phyloP scores from a whole-genome alignment of 306 rosid species.

The Quercus rubra region DNA sequence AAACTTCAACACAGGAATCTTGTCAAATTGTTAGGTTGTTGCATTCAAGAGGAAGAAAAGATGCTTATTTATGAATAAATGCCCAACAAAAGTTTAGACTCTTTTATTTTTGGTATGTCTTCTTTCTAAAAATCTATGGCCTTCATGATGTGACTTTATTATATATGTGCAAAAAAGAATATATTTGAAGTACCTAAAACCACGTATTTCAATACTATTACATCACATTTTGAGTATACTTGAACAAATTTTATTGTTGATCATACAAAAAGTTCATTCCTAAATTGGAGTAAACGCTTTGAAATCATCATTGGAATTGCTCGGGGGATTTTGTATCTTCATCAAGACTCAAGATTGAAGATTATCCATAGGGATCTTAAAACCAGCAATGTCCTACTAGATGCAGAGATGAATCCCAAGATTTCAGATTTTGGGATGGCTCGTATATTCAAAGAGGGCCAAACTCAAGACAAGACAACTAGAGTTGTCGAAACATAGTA shows the following conservation, averaged over 20 bases:
- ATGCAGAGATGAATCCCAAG: neutral
- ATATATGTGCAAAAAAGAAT: no score
- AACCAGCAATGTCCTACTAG: neutral
- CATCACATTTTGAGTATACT: no score
- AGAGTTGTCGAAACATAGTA: neutral
- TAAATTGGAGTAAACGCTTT: neutral
- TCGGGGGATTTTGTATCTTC: conserved; percentile 2
- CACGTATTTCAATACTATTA: no score
- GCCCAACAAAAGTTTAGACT: no score
- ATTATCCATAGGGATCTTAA: neutral
- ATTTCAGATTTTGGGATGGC: neutral
- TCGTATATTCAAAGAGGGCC: neutral
- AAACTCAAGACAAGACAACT: neutral
- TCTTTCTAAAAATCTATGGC: no score
- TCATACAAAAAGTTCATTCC: neutral
- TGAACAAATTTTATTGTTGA: neutral
- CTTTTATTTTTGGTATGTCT: no score
- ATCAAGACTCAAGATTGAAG: neutral
- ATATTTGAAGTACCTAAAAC: no score
- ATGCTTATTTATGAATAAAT: no score
- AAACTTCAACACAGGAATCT: no score
- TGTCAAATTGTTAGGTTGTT: no score
- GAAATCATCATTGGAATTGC: neutral
- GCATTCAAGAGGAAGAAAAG: no score
- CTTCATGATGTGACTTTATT: no score